phyloP scores from a whole-genome alignment of 169 alveolate species.

The Theileria equi region DNA sequence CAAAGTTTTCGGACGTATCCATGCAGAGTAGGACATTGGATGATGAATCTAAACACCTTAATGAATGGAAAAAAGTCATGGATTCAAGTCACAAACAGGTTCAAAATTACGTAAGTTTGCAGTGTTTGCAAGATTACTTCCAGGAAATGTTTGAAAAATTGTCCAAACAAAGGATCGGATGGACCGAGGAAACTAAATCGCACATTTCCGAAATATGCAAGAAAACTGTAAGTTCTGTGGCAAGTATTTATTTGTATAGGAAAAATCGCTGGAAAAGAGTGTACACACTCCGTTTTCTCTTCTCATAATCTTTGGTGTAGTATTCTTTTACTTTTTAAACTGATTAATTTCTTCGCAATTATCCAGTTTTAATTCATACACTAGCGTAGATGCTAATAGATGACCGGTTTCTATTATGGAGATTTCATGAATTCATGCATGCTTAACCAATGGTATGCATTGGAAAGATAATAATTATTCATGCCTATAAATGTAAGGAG shows the following conservation, averaged over 20 bases:
- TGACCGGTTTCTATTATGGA: no score
- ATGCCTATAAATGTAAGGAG: no score
- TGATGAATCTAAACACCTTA: background rate
- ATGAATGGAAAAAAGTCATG: background rate
- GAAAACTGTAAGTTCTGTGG: constrained; percentile 5
- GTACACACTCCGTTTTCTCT: constrained; percentile 16
- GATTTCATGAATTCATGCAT: no score
- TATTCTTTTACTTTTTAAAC: constrained; percentile 5
- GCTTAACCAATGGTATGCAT: no score
- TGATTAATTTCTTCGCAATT: no score
- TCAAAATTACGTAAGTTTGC: background rate
- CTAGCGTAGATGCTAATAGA: no score
- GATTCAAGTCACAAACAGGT: background rate
- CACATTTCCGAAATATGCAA: background rate
- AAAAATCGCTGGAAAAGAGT: background rate
- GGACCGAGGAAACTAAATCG: constrained; percentile 15
- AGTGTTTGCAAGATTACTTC: background rate
- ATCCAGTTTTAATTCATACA: no score
- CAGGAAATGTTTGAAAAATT: constrained; percentile 1
- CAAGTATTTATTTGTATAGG: background rate
- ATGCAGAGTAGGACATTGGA: background rate
- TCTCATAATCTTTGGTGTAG: background rate
- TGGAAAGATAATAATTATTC: no score
- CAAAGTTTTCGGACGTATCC: no score
- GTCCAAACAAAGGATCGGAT: constrained; percentile 1